Conservation (phyloP, 2,329 filamentous ascomycete species). For the Microdochium trichocladiopsis region DNA sequence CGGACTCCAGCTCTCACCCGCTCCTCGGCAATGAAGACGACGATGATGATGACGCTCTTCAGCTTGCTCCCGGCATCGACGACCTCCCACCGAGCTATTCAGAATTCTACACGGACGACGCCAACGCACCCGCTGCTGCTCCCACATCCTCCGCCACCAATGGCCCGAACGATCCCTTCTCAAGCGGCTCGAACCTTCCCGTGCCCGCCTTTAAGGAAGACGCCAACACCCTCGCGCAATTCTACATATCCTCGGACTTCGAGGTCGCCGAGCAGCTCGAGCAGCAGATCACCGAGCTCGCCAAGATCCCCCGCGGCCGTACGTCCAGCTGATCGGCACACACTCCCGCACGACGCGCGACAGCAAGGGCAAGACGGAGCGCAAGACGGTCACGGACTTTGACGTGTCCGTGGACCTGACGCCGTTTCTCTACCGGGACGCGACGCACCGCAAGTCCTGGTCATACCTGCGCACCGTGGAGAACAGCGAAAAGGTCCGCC, state of each 20-base stretch:
- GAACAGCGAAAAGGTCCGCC: conserved; percentile 52
- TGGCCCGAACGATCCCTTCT: too few relatives aligned
- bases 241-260: conserved; percentile 36
- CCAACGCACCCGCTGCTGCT: conserved; percentile 6
- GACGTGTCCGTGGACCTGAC: conserved; percentile 52
- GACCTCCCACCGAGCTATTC: conserved; percentile 21
- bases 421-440: conserved; percentile 44
- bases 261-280: conserved; percentile 37
- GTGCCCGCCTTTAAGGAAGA: conserved; percentile 18
- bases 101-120: conserved; percentile 13
- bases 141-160: too few relatives aligned
- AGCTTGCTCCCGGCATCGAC: conserved; percentile 11
- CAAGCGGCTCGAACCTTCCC: too few relatives aligned
- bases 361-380: conserved; percentile 38
- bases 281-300: conserved; percentile 33
- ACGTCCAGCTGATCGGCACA: conserved; percentile 43
- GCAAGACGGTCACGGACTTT: conserved; percentile 47
- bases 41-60: conserved; percentile 15
- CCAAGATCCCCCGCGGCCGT: conserved; percentile 44
- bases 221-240: conserved; percentile 24
- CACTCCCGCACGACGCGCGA: conserved; percentile 37
- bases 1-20: conserved; percentile 10
- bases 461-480: conserved; percentile 41
- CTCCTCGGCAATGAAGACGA: conserved; percentile 6
- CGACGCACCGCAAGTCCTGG: conserved; percentile 31